Evolutionary conservation across 345 rosid species (phyloP), one percentile per base, ranked within the genome.

Genomic region (Orychophragmus violaceus): DNA sequence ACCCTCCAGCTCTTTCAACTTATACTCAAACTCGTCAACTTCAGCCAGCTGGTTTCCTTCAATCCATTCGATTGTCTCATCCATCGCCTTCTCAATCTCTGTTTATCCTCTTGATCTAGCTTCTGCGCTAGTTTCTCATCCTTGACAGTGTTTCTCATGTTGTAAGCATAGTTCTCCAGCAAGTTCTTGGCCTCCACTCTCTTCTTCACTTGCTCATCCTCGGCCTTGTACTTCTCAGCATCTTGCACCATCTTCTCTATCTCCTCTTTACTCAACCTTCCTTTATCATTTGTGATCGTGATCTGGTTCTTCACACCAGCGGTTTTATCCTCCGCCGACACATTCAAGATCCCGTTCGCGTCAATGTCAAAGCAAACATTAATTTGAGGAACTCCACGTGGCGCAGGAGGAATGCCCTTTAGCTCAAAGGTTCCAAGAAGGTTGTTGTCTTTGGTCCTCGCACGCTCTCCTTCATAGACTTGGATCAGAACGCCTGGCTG

Each of bases 361-460:
- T 80, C 81, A 0, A 77, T 80, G 21, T 80, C 81, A 3, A 77
- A 77, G 25, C 70, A 53, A 11, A 80, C 83, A 27, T 77, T 80
- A 52, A 80, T 68, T 10, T 80, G 81, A n/a, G 83, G 83, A 9
- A 77, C 81, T 8, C 84, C 82, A 58, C 84, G 80, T 0, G 84
- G 80, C 0, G 82, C 82, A 11, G 77, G 82, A 72, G 84, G 82
- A 19, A 81, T 78, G 8, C 79, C 82, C 16, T 75, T 69, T 11
- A 81, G 82, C 76, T 81, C 80, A 3, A 78, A 81, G 1, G 76
- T 81, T 0, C 84, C 84, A 0, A 81, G 82, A 16, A 81, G 82
- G 48, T 81, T 78, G 39, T 81, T 81, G 27, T 81, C 84, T 51
- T 68, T 81, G 1, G 82, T 78, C 52, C 84, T 73, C 0, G 84